Evolutionary conservation across 1,139 yeast species (phyloP).

Genomic region (Debaryomyces nepalensis): DNA sequence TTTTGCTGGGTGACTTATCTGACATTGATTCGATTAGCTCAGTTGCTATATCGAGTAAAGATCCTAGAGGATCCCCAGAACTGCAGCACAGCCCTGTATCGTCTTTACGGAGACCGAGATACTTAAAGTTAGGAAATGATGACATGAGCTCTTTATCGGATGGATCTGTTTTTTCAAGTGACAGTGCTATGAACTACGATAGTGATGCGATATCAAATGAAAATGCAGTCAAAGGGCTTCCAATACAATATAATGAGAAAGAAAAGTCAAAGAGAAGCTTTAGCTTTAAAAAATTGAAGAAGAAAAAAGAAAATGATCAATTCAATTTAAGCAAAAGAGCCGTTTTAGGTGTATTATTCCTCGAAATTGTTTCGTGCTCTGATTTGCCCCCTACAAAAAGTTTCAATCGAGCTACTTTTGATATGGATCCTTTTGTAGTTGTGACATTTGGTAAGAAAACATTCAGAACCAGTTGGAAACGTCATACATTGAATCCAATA

Average conservation of each 20-base stretch:
- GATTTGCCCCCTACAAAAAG: conserved; percentile 71
- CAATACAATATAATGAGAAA: conserved; percentile 6
- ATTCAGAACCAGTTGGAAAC: conserved; percentile 82
- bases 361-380: conserved; percentile 74
- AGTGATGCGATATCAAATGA: conserved; percentile 12
- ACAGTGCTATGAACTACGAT: conserved; percentile 16
- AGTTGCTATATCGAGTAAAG: not conserved
- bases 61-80: conserved; percentile 5
- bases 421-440: conserved; percentile 96
- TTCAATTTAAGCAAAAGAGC: conserved; percentile 45
- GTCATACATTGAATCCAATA: conserved; percentile 82
- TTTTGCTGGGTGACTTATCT: conserved; percentile 28
- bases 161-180: conserved; percentile 25
- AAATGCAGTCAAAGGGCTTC: conserved; percentile 1
- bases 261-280: conserved; percentile 9
- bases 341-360: conserved; percentile 71
- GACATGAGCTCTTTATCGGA: conserved; percentile 30
- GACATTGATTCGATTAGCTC: conserved; percentile 32
- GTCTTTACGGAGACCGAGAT: not conserved
- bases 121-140: not conserved
- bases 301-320: conserved; percentile 15
- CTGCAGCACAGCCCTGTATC: conserved; percentile 5
- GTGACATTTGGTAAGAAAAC: conserved; percentile 89
- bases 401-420: conserved; percentile 73
- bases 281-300: conserved; percentile 7